phyloP scores from a whole-genome alignment of 179 eudicot species.

The Camellia oleifera region DNA sequence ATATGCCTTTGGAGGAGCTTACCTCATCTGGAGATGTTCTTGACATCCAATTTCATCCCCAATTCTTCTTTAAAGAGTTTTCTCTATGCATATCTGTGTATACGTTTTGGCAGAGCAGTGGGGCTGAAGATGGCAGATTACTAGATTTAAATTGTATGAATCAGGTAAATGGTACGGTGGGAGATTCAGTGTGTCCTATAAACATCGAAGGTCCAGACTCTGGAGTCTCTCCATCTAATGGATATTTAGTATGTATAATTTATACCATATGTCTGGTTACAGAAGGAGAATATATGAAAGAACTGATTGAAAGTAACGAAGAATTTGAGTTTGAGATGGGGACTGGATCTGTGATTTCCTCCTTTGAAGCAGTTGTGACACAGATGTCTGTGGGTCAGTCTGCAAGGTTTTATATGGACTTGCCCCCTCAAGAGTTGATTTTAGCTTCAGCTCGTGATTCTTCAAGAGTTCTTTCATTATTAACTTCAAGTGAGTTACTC shows the following conservation, averaged over 20 bases:
- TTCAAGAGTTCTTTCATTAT: constrained; percentile 36
- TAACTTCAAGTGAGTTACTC: constrained; percentile 54
- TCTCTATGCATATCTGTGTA: constrained; percentile 37
- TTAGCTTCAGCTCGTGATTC: constrained; percentile 65
- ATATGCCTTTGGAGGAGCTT: constrained; percentile 45
- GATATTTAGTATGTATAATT: constrained; percentile 61
- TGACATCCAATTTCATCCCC: constrained; percentile 43
- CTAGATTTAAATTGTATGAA: constrained; percentile 24
- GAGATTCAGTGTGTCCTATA: constrained; percentile 21
- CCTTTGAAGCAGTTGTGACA: constrained; percentile 60
- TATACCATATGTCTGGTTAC: constrained; percentile 54
- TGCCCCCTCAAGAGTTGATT: constrained; percentile 57
- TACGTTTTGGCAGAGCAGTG: constrained; percentile 28
- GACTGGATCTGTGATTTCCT: constrained; percentile 64
- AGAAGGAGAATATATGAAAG: constrained; percentile 41
- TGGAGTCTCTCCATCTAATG: constrained; percentile 59
- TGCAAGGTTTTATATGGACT: constrained; percentile 38
- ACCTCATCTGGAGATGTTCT: constrained; percentile 32
- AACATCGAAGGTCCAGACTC: constrained; percentile 44
- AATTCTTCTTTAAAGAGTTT: constrained; percentile 54
- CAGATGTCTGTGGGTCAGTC: constrained; percentile 79
- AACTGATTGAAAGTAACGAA: constrained; percentile 58
- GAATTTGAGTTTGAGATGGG: constrained; percentile 97
- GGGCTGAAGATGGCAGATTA: constrained; percentile 21
- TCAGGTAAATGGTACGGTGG: constrained; percentile 19